Base-by-base conservation (phyloP, 768 basidiomycete genomes). In the Collybia sordida region DNA sequence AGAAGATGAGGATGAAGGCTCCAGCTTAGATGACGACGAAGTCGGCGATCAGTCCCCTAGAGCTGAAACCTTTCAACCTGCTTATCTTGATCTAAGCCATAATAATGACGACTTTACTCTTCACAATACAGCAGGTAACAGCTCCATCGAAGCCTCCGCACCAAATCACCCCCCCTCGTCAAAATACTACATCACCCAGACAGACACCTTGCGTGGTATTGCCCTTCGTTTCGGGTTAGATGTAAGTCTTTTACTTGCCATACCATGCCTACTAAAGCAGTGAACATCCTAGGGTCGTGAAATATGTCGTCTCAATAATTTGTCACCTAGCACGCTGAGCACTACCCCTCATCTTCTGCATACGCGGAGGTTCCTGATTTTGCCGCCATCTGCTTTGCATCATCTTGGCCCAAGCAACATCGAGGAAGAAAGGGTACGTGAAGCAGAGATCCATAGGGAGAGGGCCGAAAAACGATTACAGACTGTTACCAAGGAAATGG, bases 291-390 rank as follows among this genome's bases (percentile, higher is more conserved):
- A 82, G 86, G 81, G 76, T 36, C 77, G 77, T 24, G 71, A 77
- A 31, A 70, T 91, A 3, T 88, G 86, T 60, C 79, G 69, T 17
- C 66, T 88, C 12, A 91, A 90, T 60, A 77, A 75, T 38, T 75
- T 91, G 11, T 84, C 88, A 0, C 66, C 72, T 4, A 85, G 78
- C 58, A 82, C 85, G 3, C 66, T 90, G 17, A 79, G 71, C 50
- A 88, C 84, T 0, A 89, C 82, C 0, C 88, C 89, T 5, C 86
- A 90, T 59, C 69, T 90, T 6, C 70, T 90, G 14, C 87, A 89
- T 63, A 89, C 88, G 1, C 80, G 87, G 4, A 68, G 72, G 1
- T 78, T 70, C 52, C 64, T 90, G 49, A 61, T 71, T 14, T 70
- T 89, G 8, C 86, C 86, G 1, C 68, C 75, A 2, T 71, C 72